Conservation (phyloP, 495 filamentous ascomycete species). For the Margaritispora aquatica region DNA sequence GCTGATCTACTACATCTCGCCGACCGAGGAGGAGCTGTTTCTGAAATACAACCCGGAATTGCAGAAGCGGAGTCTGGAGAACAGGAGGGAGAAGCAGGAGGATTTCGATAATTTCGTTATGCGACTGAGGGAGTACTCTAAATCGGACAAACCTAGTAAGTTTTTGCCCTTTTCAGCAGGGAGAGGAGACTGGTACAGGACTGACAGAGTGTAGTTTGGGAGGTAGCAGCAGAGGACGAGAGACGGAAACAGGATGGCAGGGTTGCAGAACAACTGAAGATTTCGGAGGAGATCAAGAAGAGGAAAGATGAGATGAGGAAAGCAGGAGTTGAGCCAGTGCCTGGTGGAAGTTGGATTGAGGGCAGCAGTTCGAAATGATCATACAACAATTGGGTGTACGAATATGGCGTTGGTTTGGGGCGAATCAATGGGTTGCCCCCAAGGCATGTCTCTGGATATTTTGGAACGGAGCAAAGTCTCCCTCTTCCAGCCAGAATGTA, state of each 20-base stretch:
- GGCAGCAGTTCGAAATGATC: not conserved
- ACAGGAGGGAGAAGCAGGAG: constrained; percentile 63
- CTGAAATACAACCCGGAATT: constrained; percentile 90
- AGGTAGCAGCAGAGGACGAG: constrained; percentile 59
- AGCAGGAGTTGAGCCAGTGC: constrained; percentile 3
- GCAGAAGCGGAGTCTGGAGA: constrained; percentile 72
- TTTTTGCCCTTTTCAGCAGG: not conserved
- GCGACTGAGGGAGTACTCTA: constrained; percentile 81
- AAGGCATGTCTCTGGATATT: too few relatives aligned
- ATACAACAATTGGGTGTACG: not conserved
- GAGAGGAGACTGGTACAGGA: not conserved
- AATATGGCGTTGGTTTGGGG: not conserved
- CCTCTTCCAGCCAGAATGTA: not conserved
- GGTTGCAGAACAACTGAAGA: constrained; percentile 43
- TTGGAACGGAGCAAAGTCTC: too few relatives aligned
- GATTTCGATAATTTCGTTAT: constrained; percentile 84
- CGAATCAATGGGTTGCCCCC: not conserved
- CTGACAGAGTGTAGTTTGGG: constrained; percentile 51
- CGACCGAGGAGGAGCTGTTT: constrained; percentile 88
- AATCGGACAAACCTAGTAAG: constrained; percentile 73
- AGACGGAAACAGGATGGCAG: constrained; percentile 45
- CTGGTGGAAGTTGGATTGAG: constrained; percentile 13
- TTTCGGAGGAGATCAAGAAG: constrained; percentile 52
- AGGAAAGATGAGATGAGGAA: constrained; percentile 55
- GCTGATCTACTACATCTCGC: constrained; percentile 71